Base-by-base conservation (phyloP, 768 basidiomycete species). In the Hirschioporus abietinus region DNA sequence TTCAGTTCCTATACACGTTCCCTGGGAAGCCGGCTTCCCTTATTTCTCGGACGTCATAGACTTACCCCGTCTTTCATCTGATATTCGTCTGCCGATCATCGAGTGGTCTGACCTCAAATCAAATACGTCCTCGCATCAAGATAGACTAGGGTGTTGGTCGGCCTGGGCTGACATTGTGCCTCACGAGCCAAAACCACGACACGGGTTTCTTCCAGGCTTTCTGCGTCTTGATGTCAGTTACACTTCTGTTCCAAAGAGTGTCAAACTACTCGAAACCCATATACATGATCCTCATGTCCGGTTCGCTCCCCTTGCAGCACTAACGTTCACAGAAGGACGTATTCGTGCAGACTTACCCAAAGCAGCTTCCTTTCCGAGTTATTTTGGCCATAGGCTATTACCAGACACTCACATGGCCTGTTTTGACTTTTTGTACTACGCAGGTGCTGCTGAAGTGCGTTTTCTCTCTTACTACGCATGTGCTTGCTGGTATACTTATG, bases 31-130 rank as follows among this genome's bases (percentile, higher is more conserved):
- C 1, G 74, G 74, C 24, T 68, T 70, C 42, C 68, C 78, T 25
- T 66, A 72, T 26, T 80, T 82, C 65, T 71, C 77, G n/a, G 80
- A 81, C 23, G 76, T 82, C 27, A 82, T 81, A 70, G 79, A 82
- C 67, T 68, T 82, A 12, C 74, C 75, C 0, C 76, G 78, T 5
- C 75, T 81, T 63, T 75, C 74, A 57, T 23, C 71, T 59, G 72
- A 72, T 30, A 78, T 81, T n/a, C 74, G 76, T 30, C 68, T 72
- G 18, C 77, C 77, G 0, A 70, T 82, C 15, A 69, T 82, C 58
- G 79, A 82, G 68, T 82, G 81, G 81, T 58, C 70, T 42, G 78
- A 82, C 62, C 75, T 82, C 68, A 82, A 82, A 67, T 73, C 77
- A 64, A 69, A 75, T 15, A 68, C 70, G 52, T 75, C 72, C 65